A percentile compares a stretch with the other conserved stretches of the same genome.
Conservation (phyloP, 2,329 filamentous ascomycete genomes). For the Ophiocordyceps camponoti-saundersi region DNA sequence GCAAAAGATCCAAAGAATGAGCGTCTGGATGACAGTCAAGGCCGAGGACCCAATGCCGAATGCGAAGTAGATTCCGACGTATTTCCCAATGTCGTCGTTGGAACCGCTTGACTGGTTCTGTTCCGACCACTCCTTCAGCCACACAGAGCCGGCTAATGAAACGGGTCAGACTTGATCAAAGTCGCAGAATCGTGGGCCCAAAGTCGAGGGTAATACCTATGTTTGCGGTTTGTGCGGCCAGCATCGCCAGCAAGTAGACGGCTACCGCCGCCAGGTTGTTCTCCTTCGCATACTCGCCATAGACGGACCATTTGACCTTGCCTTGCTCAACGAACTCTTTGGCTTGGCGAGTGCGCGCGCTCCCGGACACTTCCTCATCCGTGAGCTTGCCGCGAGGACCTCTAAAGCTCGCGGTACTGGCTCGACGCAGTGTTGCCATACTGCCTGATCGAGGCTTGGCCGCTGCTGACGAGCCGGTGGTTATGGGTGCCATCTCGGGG, state of each 20-base stretch:
- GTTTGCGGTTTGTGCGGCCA: constrained; percentile 66
- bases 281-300: constrained; percentile 84
- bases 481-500: constrained; percentile 62
- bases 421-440: constrained; percentile 67
- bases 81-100: constrained; percentile 72
- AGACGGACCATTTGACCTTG: constrained; percentile 92
- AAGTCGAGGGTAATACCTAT: constrained; percentile 42
- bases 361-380: constrained; percentile 62
- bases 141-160: constrained; percentile 56
- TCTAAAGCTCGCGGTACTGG: constrained; percentile 79
- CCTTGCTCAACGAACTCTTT: constrained; percentile 88
- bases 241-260: constrained; percentile 60
- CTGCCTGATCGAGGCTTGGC: constrained; percentile 49
- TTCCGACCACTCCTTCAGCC: constrained; percentile 90
- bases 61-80: constrained; percentile 88
- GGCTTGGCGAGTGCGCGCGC: constrained; percentile 63
- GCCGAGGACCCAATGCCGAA: constrained; percentile 77
- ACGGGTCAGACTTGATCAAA: constrained; percentile 1
- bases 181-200: not conserved
- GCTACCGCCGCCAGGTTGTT: constrained; percentile 75
- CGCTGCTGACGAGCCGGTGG: constrained; percentile 27
- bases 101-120: constrained; percentile 47
- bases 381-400: constrained; percentile 69
- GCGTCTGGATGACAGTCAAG: constrained; percentile 76
- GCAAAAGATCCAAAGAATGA: constrained; percentile 98